phyloP scores from a whole-genome alignment of 164 flowering plant genomes.

The Tetrastigma voinierianum region DNA sequence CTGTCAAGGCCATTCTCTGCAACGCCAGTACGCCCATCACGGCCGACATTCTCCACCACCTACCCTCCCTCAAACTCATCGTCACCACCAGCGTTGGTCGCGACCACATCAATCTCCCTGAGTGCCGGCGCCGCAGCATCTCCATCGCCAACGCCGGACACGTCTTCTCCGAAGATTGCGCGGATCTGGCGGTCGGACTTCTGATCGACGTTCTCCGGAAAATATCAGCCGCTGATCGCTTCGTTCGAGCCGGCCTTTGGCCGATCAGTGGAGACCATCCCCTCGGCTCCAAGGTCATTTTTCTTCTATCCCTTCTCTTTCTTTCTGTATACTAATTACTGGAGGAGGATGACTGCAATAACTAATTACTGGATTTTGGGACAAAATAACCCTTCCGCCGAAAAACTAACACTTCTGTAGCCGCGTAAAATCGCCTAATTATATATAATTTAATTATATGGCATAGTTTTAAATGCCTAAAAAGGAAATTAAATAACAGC shows the following conservation, averaged over 20 bases:
- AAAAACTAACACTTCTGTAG: too few relatives aligned
- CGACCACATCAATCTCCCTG: constrained; percentile 57
- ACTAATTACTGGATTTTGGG: too few relatives aligned
- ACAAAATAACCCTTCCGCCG: too few relatives aligned
- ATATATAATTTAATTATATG: too few relatives aligned
- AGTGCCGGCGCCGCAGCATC: constrained; percentile 54
- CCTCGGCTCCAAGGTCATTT: constrained; percentile 41
- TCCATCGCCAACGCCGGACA: constrained; percentile 39
- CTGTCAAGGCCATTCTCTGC: constrained; percentile 25
- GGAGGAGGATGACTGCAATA: too few relatives aligned
- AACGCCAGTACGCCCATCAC: constrained; percentile 9
- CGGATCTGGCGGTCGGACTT: constrained; percentile 59
- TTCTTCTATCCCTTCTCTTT: too few relatives aligned
- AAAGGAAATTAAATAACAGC: too few relatives aligned
- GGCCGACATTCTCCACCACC: constrained; percentile 20
- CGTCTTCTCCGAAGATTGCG: constrained; percentile 52
- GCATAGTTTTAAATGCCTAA: too few relatives aligned
- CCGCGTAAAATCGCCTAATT: too few relatives aligned
- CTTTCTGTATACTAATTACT: too few relatives aligned
- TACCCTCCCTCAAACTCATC: constrained; percentile 45
- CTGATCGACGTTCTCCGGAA: constrained; percentile 51
- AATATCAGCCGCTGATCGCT: constrained; percentile 51
- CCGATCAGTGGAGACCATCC: constrained; percentile 25
- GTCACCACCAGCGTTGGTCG: constrained; percentile 59
- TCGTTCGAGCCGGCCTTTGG: constrained; percentile 44